These are phyloP conservation scores for Citrullus mucosospermus DNA, from an alignment of 306 rosid genomes.

Conservation along the genomic window DNA sequence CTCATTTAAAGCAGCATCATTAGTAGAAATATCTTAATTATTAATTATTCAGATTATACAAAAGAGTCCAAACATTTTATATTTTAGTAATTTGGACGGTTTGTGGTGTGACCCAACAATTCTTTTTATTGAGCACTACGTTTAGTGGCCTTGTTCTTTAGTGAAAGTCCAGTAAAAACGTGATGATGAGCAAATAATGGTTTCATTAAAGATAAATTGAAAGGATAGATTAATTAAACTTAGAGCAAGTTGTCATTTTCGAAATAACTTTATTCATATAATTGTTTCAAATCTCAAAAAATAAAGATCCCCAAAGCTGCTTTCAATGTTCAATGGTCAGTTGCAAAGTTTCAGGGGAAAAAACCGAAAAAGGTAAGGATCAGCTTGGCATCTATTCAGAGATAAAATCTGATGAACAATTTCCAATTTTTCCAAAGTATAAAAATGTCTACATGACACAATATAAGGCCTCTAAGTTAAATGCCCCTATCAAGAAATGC, in stretches of 20 bases:
- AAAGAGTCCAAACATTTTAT: background rate
- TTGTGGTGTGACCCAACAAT: background rate
- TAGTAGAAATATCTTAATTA: background rate
- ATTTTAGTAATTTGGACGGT: background rate
- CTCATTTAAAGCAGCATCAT: background rate
- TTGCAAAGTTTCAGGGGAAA: background rate
- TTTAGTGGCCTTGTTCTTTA: background rate
- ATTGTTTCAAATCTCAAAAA: background rate
- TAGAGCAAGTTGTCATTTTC: background rate
- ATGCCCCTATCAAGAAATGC: conserved; percentile 5
- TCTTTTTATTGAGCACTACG: background rate
- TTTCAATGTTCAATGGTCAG: background rate
- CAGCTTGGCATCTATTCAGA: background rate
- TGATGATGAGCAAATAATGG: background rate
- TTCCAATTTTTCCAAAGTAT: background rate
- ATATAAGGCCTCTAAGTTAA: conserved; percentile 5
- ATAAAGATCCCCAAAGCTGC: background rate
- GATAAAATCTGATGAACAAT: background rate
- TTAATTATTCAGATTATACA: background rate
- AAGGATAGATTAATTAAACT: background rate
- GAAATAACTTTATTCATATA: background rate
- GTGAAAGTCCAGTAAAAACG: background rate
- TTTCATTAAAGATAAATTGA: background rate
- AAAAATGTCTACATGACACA: background rate
- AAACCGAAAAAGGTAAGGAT: background rate